Evolutionary conservation across 345 rosid genomes (phyloP).

Genomic region (Bruguiera gymnorhiza): DNA sequence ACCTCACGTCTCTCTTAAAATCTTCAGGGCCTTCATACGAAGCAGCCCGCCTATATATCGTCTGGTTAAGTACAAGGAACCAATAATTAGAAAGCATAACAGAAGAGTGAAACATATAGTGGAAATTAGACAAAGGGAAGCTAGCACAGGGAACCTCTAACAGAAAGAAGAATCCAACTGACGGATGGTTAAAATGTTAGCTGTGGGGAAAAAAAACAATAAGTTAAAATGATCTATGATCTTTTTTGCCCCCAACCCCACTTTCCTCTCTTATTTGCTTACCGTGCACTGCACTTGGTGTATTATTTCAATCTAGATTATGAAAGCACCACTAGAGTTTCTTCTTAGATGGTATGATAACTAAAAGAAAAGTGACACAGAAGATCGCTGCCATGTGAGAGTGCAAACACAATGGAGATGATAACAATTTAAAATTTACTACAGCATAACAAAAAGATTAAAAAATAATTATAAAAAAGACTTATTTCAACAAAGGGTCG

Average conservation of each 20-base stretch:
- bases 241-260: neutral
- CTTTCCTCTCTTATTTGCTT: too few species aligned
- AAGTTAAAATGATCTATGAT: neutral
- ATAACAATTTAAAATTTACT: too few species aligned
- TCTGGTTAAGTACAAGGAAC: conserved; percentile 38
- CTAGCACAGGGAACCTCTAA: neutral
- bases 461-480: too few species aligned
- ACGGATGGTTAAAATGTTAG: neutral
- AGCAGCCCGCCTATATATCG: conserved; percentile 59
- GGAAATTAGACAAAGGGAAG: neutral
- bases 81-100: conserved; percentile 5
- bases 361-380: too few species aligned
- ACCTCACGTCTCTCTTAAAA: conserved; percentile 75
- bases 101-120: neutral
- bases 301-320: too few species aligned
- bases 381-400: too few species aligned
- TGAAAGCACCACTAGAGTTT: too few species aligned
- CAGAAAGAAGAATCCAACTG: neutral
- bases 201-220: neutral
- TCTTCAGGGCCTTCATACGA: conserved; percentile 63
- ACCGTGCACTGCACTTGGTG: too few species aligned
- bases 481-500: too few species aligned
- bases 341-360: too few species aligned
- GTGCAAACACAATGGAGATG: too few species aligned
- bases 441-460: too few species aligned